Conservation (phyloP, 352 stramenopile species). For the Globisporangium cylindrosporum region DNA sequence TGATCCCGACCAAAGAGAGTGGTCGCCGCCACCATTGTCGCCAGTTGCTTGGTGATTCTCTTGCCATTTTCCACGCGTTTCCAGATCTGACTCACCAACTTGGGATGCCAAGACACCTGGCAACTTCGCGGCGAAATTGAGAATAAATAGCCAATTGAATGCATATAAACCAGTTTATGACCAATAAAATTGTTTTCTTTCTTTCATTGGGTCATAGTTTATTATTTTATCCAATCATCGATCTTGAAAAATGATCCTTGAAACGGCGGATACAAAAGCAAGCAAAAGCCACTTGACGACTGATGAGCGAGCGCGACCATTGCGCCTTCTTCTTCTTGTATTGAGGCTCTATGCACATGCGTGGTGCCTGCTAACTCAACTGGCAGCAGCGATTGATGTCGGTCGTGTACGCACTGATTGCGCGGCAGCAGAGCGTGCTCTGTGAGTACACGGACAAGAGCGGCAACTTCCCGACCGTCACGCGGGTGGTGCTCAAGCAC, state of each 20-base stretch:
- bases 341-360: not conserved
- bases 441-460: constrained; percentile 75
- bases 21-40: not conserved
- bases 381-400: constrained; percentile 43
- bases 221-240: not conserved
- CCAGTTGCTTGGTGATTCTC: not conserved
- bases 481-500: constrained; percentile 70
- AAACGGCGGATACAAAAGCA: constrained; percentile 7
- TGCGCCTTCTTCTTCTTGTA: constrained; percentile 1
- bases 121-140: not conserved
- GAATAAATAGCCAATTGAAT: not conserved
- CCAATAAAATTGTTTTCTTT: not conserved
- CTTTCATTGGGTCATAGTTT: not conserved
- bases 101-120: not conserved
- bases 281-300: not conserved
- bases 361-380: constrained; percentile 11
- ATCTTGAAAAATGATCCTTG: not conserved
- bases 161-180: not conserved
- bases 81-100: constrained; percentile 2
- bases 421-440: constrained; percentile 69
- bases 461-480: constrained; percentile 77
- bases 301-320: constrained; percentile 8
- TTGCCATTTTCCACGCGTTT: not conserved
- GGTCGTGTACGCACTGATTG: constrained; percentile 71
- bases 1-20: not conserved